phyloP scores from a whole-genome alignment of 2,329 filamentous ascomycete species.

The Elsinoe necatrix region DNA sequence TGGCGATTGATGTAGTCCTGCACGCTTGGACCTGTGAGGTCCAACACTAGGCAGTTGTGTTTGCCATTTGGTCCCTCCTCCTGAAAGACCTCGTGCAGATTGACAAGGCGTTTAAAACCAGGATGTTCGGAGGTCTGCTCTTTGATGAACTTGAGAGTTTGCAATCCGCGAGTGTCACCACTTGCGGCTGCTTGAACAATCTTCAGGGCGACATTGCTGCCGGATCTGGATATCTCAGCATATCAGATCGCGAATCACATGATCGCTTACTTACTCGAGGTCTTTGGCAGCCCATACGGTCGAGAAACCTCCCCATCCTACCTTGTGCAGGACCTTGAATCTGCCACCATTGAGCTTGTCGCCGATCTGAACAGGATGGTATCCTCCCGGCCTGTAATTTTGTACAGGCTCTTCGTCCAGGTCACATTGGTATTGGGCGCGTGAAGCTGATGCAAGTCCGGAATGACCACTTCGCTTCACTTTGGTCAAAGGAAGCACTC shows the following conservation, averaged over 20 bases:
- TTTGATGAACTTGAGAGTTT: constrained; percentile 19
- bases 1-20: constrained; percentile 31
- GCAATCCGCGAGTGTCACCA: constrained; percentile 18
- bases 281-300: constrained; percentile 32
- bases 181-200: constrained; percentile 19
- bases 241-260: neutral
- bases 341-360: constrained; percentile 25
- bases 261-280: constrained; percentile 19
- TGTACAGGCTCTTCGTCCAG: constrained; percentile 14
- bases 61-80: constrained; percentile 37
- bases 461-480: neutral
- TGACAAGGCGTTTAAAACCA: constrained; percentile 28
- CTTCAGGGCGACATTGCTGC: constrained; percentile 24
- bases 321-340: constrained; percentile 33
- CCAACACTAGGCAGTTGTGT: constrained; percentile 39
- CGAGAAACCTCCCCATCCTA: constrained; percentile 33
- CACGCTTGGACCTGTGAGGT: constrained; percentile 34
- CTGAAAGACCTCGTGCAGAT: constrained; percentile 32
- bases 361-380: constrained; percentile 30
- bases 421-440: neutral
- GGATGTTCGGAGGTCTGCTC: constrained; percentile 16
- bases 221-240: neutral
- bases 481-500: neutral
- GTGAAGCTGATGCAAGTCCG: neutral
- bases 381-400: constrained; percentile 26